phyloP scores from a whole-genome alignment of 768 basidiomycete species.

The Fistulinella prunicolor region DNA sequence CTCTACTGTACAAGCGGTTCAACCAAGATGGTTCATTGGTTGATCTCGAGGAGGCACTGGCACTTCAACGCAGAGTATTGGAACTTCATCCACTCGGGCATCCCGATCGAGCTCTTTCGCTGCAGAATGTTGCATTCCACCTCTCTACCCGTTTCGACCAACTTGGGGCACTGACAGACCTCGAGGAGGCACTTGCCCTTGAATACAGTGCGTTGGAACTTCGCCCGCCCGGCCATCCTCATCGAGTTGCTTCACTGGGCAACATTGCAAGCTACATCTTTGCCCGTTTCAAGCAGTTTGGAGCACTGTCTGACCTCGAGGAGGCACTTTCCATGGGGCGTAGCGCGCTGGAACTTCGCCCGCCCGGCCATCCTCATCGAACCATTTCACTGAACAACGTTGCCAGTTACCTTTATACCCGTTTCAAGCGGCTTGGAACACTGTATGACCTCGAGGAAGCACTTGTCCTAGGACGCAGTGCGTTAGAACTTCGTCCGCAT shows the following conservation, averaged over 20 bases:
- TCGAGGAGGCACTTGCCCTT: background rate
- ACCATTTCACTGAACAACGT: background rate
- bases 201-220: background rate
- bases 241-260: too few species aligned
- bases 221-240: background rate
- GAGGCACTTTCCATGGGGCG: background rate
- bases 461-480: too few species aligned
- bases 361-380: background rate
- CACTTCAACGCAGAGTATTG: too few species aligned
- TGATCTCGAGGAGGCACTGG: too few species aligned
- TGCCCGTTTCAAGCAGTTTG: background rate
- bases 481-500: too few species aligned
- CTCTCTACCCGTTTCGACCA: background rate
- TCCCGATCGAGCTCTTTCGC: too few species aligned
- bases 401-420: background rate
- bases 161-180: background rate
- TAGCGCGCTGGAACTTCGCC: background rate
- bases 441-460: background rate
- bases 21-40: too few species aligned
- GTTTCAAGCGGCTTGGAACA: background rate
- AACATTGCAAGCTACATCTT: background rate
- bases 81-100: too few species aligned
- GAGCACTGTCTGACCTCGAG: background rate
- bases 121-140: too few species aligned
- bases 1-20: too few species aligned